phyloP scores from a whole-genome alignment of 768 basidiomycete genomes.

The Mycena capillaripes region DNA sequence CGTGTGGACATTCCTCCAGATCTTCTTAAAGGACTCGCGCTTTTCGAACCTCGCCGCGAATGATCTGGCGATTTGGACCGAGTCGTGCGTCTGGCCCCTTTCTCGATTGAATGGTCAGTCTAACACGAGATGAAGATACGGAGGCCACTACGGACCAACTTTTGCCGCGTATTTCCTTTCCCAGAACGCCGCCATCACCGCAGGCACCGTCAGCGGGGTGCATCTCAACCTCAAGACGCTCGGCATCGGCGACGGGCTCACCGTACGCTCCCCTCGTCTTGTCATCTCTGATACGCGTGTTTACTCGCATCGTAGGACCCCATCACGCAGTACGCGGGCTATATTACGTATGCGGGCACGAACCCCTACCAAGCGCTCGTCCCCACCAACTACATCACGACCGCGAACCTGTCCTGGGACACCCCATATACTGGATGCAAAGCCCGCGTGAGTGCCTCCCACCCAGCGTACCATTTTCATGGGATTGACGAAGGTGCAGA shows the following conservation, averaged over 20 bases:
- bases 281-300: too few species aligned
- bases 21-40: slow-evolving; percentile 67
- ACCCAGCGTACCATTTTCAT: not conserved
- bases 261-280: too few species aligned
- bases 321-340: slow-evolving; percentile 69
- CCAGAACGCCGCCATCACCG: slow-evolving; percentile 69
- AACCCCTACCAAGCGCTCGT: slow-evolving; percentile 74
- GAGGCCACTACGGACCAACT: slow-evolving; percentile 79
- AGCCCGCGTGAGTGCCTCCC: slow-evolving; percentile 54
- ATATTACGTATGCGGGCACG: slow-evolving; percentile 65
- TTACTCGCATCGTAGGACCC: slow-evolving; percentile 51
- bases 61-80: slow-evolving; percentile 74
- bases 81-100: slow-evolving; percentile 58
- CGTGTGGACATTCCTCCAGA: slow-evolving; percentile 74
- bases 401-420: slow-evolving; percentile 61
- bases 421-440: slow-evolving; percentile 59
- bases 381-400: slow-evolving; percentile 52
- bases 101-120: not conserved
- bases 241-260: slow-evolving; percentile 74
- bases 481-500: not conserved
- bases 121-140: slow-evolving; percentile 59
- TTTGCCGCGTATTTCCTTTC: slow-evolving; percentile 75
- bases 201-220: slow-evolving; percentile 59
- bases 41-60: slow-evolving; percentile 62
- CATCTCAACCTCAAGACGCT: slow-evolving; percentile 70